Conservation (phyloP, 345 rosid genomes). For the rapeseed (Brassica napus) region DNA sequence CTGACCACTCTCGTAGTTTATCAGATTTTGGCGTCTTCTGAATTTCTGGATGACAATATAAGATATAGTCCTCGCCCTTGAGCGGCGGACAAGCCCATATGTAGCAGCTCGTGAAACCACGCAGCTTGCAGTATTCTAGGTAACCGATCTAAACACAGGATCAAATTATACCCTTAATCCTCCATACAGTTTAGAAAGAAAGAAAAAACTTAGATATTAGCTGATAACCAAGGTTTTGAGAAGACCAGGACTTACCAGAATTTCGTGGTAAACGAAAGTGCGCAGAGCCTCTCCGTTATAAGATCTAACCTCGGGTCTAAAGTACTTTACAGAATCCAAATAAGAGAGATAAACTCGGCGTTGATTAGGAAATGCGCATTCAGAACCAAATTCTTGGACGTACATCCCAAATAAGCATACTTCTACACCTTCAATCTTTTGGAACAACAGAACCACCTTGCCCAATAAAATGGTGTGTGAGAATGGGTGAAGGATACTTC, state of each 20-base stretch:
- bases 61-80: conserved; percentile 97
- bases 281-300: conserved; percentile 97
- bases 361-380: conserved; percentile 89
- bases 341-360: conserved; percentile 98
- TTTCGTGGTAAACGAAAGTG: conserved; percentile 97
- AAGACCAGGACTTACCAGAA: conserved; percentile 57
- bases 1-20: conserved; percentile 96
- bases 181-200: conserved; percentile 2
- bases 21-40: conserved; percentile 99
- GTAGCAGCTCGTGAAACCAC: conserved; percentile 99
- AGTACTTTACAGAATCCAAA: conserved; percentile 97
- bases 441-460: conserved; percentile 91
- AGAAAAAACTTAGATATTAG: not conserved
- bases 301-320: conserved; percentile 92
- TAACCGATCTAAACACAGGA: conserved; percentile 77
- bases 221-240: conserved; percentile 18
- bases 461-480: conserved; percentile 31
- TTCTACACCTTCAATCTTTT: conserved; percentile 99
- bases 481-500: not conserved
- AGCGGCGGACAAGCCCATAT: conserved; percentile 99
- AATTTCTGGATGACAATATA: conserved; percentile 99
- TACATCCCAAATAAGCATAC: conserved; percentile 99
- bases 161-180: conserved; percentile 7
- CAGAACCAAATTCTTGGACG: conserved; percentile 99
- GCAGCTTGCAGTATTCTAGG: conserved; percentile 95